Evolutionary conservation across 1,284 basidiomycete genomes (phyloP).

Genomic region (Apiotrichum brassicae): DNA sequence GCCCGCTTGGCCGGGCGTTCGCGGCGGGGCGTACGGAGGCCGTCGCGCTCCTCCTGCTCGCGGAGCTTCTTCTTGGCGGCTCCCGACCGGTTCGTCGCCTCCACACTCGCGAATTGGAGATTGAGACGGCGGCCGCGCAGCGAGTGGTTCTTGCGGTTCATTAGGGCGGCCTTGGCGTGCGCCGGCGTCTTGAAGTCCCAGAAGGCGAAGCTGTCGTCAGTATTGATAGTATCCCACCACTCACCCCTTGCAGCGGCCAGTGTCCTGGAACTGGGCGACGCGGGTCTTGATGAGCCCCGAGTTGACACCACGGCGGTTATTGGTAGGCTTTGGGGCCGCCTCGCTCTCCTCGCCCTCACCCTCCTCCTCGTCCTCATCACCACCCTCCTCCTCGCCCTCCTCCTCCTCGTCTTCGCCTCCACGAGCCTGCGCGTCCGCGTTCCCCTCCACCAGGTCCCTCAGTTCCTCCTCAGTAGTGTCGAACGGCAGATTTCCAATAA

Average conservation of each 20-base stretch:
- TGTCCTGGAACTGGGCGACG: conserved; percentile 93
- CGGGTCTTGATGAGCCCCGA: conserved; percentile 80
- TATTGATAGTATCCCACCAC: conserved; percentile 23
- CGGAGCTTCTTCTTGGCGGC: conserved; percentile 9
- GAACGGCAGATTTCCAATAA: conserved; percentile 51
- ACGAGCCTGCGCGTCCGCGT: conserved; percentile 15
- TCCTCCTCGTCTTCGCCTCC: conserved; percentile 20
- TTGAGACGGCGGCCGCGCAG: conserved; percentile 61
- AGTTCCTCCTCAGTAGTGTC: conserved; percentile 74
- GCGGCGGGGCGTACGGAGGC: background rate
- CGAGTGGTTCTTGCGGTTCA: conserved; percentile 75
- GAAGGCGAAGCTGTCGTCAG: conserved; percentile 72
- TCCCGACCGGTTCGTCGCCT: conserved; percentile 35
- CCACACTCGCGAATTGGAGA: conserved; percentile 41
- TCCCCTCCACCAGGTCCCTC: conserved; percentile 45
- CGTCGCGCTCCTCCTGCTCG: conserved; percentile 6
- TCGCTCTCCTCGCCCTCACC: conserved; percentile 37
- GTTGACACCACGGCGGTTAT: conserved; percentile 43
- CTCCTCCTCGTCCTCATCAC: conserved; percentile 25
- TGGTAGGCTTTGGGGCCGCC: conserved; percentile 24
- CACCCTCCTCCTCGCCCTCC: conserved; percentile 29
- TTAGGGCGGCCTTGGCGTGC: conserved; percentile 72
- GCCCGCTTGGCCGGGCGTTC: conserved; percentile 7
- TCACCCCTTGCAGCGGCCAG: conserved; percentile 89
- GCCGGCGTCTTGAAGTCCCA: conserved; percentile 78